Percentiles rank a stretch among this genome's conserved stretches.
Evolutionary conservation across 345 rosid genomes (phyloP).

Genomic region (Salix koriyanagi): DNA sequence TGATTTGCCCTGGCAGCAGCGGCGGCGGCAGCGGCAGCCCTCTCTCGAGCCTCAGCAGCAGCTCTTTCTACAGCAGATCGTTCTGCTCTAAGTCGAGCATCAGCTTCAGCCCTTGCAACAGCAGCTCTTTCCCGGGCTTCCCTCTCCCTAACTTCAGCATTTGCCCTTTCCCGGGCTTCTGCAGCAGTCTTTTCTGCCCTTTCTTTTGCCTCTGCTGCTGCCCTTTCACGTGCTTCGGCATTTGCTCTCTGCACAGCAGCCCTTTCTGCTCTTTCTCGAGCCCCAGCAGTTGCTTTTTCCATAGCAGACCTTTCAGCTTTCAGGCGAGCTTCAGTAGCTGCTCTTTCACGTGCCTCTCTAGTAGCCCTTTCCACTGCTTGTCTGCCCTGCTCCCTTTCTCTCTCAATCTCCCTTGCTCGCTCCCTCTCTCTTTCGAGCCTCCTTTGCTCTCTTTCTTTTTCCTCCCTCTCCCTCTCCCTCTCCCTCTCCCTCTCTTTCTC

Average conservation of each 20-base stretch:
- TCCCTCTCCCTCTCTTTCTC: slow-evolving; percentile 50
- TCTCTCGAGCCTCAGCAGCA: slow-evolving; percentile 58
- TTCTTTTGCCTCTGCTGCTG: slow-evolving; percentile 78
- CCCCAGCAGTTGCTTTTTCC: slow-evolving; percentile 64
- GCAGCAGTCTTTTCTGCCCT: slow-evolving; percentile 85
- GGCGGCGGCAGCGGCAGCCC: slow-evolving; percentile 43
- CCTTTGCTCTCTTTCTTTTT: slow-evolving; percentile 59
- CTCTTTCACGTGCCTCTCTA: slow-evolving; percentile 96
- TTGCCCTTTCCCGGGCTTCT: slow-evolving; percentile 77
- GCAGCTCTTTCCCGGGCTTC: slow-evolving; percentile 38
- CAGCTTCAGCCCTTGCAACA: slow-evolving; percentile 38
- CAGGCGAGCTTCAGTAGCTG: slow-evolving; percentile 70
- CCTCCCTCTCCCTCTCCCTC: slow-evolving; percentile 53
- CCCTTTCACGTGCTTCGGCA: slow-evolving; percentile 97
- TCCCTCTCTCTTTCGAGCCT: slow-evolving; percentile 64
- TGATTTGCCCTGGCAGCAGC: slow-evolving; percentile 55
- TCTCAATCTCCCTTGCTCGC: slow-evolving; percentile 57
- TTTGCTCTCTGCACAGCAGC: slow-evolving; percentile 91
- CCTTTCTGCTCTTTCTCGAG: slow-evolving; percentile 87
- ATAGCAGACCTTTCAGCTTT: slow-evolving; percentile 91
- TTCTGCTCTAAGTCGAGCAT: slow-evolving; percentile 57
- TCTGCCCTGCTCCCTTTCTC: slow-evolving; percentile 65
- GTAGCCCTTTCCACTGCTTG: slow-evolving; percentile 98
- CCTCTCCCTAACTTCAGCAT: slow-evolving; percentile 57
- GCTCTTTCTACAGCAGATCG: slow-evolving; percentile 84